These are phyloP conservation scores for Fusarium dimerum DNA, from an alignment of 2,329 filamentous ascomycete species.

Conservation along the genomic window DNA sequence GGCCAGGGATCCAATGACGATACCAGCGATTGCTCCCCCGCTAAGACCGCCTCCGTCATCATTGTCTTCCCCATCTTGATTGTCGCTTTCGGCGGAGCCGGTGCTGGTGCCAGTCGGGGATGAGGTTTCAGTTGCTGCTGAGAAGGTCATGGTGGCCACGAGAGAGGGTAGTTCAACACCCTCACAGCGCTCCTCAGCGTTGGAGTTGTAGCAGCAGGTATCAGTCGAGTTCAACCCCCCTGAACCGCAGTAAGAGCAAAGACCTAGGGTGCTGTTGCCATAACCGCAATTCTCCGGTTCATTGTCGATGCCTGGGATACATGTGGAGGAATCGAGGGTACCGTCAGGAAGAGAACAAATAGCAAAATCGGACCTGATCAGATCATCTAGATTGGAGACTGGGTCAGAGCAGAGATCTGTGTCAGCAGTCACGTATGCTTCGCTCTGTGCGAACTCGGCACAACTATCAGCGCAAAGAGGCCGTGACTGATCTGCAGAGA, in stretches of 20 bases:
- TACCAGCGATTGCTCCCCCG: constrained; percentile 87
- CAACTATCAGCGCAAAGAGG: constrained; percentile 91
- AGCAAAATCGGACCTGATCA: constrained; percentile 90
- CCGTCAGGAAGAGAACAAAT: constrained; percentile 83
- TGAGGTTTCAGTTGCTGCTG: constrained; percentile 41
- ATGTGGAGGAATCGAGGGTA: constrained; percentile 70
- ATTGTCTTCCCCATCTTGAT: constrained; percentile 19
- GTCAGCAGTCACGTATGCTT: constrained; percentile 80
- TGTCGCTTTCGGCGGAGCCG: constrained; percentile 14
- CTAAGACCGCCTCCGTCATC: constrained; percentile 53
- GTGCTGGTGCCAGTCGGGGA: constrained; percentile 36
- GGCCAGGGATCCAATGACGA: constrained; percentile 78
- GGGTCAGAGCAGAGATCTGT: constrained; percentile 69
- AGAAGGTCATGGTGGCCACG: constrained; percentile 65
- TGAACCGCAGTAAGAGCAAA: constrained; percentile 83
- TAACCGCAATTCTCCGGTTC: constrained; percentile 89
- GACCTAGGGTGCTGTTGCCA: constrained; percentile 66
- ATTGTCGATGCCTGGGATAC: constrained; percentile 76
- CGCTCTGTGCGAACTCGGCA: constrained; percentile 82
- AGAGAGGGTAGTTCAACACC: constrained; percentile 78
- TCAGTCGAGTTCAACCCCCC: constrained; percentile 91
- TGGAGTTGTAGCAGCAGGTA: constrained; percentile 86
- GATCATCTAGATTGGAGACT: constrained; percentile 63
- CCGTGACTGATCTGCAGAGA: constrained; percentile 63
- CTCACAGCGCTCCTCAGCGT: constrained; percentile 72